phyloP scores from a whole-genome alignment of 257 asterid species.

The Lantana camara region DNA sequence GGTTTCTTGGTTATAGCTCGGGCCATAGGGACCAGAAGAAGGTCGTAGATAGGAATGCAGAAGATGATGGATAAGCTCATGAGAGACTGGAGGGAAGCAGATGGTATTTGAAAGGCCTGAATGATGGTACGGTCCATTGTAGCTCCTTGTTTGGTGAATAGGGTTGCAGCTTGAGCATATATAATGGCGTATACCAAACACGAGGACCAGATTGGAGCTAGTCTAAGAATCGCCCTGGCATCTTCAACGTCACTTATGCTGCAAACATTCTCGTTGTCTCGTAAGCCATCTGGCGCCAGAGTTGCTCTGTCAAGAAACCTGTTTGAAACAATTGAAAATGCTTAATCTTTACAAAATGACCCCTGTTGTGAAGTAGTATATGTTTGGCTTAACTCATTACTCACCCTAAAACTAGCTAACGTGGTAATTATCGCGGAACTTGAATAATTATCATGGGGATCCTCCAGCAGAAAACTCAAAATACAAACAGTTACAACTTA shows the following conservation, averaged over 20 bases:
- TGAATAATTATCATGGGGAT: too few species aligned
- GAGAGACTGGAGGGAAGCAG: constrained; percentile 40
- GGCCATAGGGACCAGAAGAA: constrained; percentile 39
- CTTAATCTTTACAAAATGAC: too few species aligned
- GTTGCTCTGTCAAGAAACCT: constrained; percentile 37
- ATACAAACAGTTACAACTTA: constrained; percentile 20
- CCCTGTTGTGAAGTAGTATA: too few species aligned
- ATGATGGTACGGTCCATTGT: constrained; percentile 38
- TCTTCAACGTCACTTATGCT: constrained; percentile 30
- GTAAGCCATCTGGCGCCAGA: constrained; percentile 17
- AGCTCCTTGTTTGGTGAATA: constrained; percentile 43
- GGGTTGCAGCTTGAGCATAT: constrained; percentile 32
- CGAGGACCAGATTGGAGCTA: constrained; percentile 36
- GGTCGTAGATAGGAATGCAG: constrained; percentile 43
- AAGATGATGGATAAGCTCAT: constrained; percentile 26
- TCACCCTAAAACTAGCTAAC: too few species aligned
- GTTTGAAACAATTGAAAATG: neutral
- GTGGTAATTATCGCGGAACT: too few species aligned
- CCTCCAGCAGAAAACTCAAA: too few species aligned
- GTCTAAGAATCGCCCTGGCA: constrained; percentile 36
- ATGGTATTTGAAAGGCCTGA: constrained; percentile 34
- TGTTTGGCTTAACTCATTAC: too few species aligned
- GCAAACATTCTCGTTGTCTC: neutral
- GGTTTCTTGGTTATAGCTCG: constrained; percentile 37
- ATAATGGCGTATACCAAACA: constrained; percentile 38